Percentiles rank a stretch among this genome's conserved stretches.
These are phyloP conservation scores for Trichophyton verrucosum DNA, from an alignment of 2,329 filamentous ascomycete species.

Conservation along the genomic window DNA sequence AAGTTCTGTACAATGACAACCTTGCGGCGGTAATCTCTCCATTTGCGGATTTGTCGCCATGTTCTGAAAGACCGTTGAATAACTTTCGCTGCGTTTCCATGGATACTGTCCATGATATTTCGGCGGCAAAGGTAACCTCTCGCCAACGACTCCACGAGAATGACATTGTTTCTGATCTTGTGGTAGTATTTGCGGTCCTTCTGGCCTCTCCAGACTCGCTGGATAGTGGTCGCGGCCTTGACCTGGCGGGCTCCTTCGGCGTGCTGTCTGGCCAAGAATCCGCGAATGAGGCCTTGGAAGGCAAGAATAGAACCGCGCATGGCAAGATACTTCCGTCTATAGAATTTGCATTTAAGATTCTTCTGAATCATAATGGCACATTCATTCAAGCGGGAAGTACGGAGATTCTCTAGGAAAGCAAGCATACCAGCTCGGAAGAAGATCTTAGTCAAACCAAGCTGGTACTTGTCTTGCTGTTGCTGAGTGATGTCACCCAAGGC, in stretches of 20 bases:
- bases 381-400: conserved; percentile 79
- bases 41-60: conserved; percentile 62
- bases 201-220: conserved; percentile 85
- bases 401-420: conserved; percentile 87
- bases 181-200: conserved; percentile 76
- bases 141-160: conserved; percentile 76
- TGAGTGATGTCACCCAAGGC: conserved; percentile 67
- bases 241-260: conserved; percentile 70
- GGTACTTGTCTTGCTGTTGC: conserved; percentile 78
- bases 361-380: conserved; percentile 98
- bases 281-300: conserved; percentile 67
- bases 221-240: conserved; percentile 85
- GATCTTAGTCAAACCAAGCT: conserved; percentile 94
- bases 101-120: conserved; percentile 83
- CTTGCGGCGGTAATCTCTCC: conserved; percentile 82
- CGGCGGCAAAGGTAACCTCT: conserved; percentile 87
- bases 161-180: conserved; percentile 66
- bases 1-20: conserved; percentile 81
- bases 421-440: conserved; percentile 99
- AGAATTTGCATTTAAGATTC: conserved; percentile 91
- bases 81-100: conserved; percentile 78
- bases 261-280: conserved; percentile 61
- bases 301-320: conserved; percentile 68
- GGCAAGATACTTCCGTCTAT: conserved; percentile 79
- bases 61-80: conserved; percentile 88